phyloP scores from a whole-genome alignment of 768 basidiomycete species.

The Pulveroboletus ravenelii region DNA sequence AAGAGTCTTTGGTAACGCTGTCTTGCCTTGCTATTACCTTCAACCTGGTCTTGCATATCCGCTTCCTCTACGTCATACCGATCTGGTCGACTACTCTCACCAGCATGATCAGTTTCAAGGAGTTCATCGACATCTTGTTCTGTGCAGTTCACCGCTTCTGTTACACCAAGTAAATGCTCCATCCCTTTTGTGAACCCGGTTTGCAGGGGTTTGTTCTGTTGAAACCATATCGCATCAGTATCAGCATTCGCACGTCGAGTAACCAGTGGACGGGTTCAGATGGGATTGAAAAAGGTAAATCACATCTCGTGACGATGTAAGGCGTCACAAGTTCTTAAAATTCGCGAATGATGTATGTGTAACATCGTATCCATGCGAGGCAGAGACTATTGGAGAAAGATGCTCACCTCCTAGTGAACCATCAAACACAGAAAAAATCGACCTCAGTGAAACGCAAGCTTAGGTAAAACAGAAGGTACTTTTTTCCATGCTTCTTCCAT shows the following conservation, averaged over 20 bases:
- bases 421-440: constrained; percentile 3
- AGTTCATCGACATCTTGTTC: constrained; percentile 2
- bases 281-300: constrained; percentile 71
- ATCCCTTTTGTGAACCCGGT: constrained; percentile 77
- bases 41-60: constrained; percentile 56
- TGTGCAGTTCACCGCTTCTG: constrained; percentile 16
- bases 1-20: constrained; percentile 67
- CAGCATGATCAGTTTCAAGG: constrained; percentile 6
- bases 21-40: constrained; percentile 50
- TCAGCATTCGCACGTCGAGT: not conserved
- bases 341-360: constrained; percentile 65
- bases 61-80: constrained; percentile 54
- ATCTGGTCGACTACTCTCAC: not conserved
- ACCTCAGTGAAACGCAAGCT: constrained; percentile 4
- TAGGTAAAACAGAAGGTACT: constrained; percentile 41
- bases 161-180: constrained; percentile 73
- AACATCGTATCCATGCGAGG: constrained; percentile 41
- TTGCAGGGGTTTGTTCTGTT: constrained; percentile 63
- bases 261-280: constrained; percentile 40
- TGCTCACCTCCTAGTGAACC: constrained; percentile 38
- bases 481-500: constrained; percentile 67
- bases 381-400: not conserved
- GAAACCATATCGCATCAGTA: constrained; percentile 1
- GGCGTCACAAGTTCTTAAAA: constrained; percentile 53
- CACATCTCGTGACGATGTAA: constrained; percentile 56